Evolutionary conservation across 2,329 filamentous ascomycete species (phyloP), one percentile per base, ranked within the genome.

Genomic region (Cordyceps javanica): DNA sequence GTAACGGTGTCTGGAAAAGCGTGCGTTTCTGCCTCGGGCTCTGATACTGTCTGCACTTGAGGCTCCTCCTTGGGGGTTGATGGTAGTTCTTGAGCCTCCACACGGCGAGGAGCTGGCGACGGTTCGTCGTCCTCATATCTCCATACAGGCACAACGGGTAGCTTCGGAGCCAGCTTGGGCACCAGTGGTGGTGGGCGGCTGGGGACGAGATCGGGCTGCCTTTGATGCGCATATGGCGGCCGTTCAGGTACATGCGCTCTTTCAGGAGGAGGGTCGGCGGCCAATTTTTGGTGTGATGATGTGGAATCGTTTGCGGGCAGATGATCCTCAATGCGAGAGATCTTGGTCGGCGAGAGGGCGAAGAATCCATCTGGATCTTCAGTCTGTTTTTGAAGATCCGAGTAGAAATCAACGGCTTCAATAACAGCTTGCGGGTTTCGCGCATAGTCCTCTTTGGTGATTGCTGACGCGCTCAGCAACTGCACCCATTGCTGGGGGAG

Each of bases 391-490:
- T 45, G 46, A 9, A 58, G 30, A 14, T 58, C 55, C 11, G 55
- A 21, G 28, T 58, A 58, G 21, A 58, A 58, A 32, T 58, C 55
- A 14, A 58, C 55, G 2, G 55, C 55, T 14, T 58, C 55, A 44
- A 58, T 58, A n/a, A 58, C 55, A 1, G 55, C 55, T 23, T 58
- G 55, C 16, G 55, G 55, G 7, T 58, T 58, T 5, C 55, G 55
- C 23, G 48, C 55, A 26, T 58, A 58, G 26, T 58, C 55, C 28
- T 58, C 55, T n/a, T 46, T 45, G 21, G 55, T 58, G 14, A 58
- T 71, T 3, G 74, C 70, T 2, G 69, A 62, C 7, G 67, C 49
- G 0, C 63, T 64, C 0, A 73, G 50, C 6, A 67, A 59, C 3
- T 67, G 60, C 0, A 68, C 69, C 1, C 73, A 57, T 11, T 70